Percentiles rank a stretch among this genome's conserved stretches.
Evolutionary conservation across 2,329 filamentous ascomycete genomes (phyloP).

Genomic region (Ophiostoma populinum): DNA sequence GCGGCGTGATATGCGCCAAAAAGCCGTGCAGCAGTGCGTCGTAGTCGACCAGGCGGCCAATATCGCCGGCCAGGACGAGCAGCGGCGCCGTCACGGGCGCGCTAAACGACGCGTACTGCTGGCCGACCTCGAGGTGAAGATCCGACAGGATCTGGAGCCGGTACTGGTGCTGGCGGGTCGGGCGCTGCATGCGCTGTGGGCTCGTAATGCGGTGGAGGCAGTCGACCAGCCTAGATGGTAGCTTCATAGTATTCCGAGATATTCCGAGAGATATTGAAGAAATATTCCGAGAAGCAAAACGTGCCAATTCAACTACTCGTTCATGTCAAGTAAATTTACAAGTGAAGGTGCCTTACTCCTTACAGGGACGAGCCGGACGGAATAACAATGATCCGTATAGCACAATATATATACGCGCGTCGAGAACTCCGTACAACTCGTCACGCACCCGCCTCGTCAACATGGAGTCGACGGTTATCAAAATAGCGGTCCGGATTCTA

Average conservation of each 20-base stretch:
- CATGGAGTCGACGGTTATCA: neutral
- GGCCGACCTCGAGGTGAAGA: slow-evolving; percentile 31
- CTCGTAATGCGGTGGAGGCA: neutral
- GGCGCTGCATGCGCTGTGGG: too few species aligned
- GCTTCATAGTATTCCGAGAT: too few species aligned
- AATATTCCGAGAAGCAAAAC: too few species aligned
- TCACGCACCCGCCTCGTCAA: too few species aligned
- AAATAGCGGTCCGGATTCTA: neutral
- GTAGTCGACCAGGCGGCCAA: slow-evolving; percentile 30
- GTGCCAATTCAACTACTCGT: too few species aligned
- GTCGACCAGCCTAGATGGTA: neutral
- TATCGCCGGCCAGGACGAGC: slow-evolving; percentile 38
- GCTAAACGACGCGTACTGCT: slow-evolving; percentile 5
- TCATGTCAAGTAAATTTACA: too few species aligned
- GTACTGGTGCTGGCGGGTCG: neutral
- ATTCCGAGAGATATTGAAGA: too few species aligned
- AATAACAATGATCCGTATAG: too few species aligned
- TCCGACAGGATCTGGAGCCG: slow-evolving; percentile 34
- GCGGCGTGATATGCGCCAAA: slow-evolving; percentile 25
- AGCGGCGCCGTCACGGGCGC: slow-evolving; percentile 16
- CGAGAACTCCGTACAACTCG: neutral
- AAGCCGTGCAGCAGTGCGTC: slow-evolving; percentile 20
- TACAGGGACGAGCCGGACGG: too few species aligned
- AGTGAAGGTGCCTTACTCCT: too few species aligned
- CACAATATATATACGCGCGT: too few species aligned